A percentile compares a stretch with the other conserved stretches of the same genome.
Evolutionary conservation across 768 basidiomycete genomes (phyloP).

Genomic region (Termitomyces sp.): DNA sequence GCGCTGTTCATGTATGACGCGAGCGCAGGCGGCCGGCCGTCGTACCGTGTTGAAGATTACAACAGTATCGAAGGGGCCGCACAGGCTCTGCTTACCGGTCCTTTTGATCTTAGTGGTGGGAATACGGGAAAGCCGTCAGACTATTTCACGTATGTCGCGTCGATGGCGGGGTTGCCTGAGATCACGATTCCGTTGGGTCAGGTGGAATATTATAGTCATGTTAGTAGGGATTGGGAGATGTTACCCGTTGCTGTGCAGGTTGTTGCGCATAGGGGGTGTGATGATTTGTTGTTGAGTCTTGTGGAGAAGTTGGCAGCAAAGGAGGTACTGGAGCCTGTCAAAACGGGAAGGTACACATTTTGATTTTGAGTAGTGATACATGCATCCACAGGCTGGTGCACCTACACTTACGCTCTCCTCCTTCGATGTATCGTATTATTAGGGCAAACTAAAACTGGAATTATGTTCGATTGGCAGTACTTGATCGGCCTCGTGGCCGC

Average conservation of each 20-base stretch:
- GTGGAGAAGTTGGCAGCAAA: conserved; percentile 22
- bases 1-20: conserved; percentile 32
- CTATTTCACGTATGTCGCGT: conserved; percentile 28
- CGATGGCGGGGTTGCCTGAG: conserved; percentile 32
- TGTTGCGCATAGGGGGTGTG: conserved; percentile 28
- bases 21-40: conserved; percentile 26
- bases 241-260: conserved; percentile 32
- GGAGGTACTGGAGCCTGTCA: conserved; percentile 19
- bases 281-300: conserved; percentile 26
- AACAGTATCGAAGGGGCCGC: conserved; percentile 25
- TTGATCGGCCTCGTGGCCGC: too few relatives aligned
- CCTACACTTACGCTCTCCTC: background rate
- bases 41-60: conserved; percentile 28
- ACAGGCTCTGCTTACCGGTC: conserved; percentile 19
- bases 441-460: background rate
- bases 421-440: background rate
- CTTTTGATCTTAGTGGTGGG: background rate
- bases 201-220: conserved; percentile 26
- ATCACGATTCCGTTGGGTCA: conserved; percentile 31
- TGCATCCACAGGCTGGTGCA: background rate
- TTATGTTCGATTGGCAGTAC: too few relatives aligned
- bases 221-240: conserved; percentile 26
- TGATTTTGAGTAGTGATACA: background rate
- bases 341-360: conserved; percentile 19
- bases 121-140: conserved; percentile 12